Evolutionary conservation across 163 green algal genomes (phyloP).

Genomic region (Scenedesmus sp.): DNA sequence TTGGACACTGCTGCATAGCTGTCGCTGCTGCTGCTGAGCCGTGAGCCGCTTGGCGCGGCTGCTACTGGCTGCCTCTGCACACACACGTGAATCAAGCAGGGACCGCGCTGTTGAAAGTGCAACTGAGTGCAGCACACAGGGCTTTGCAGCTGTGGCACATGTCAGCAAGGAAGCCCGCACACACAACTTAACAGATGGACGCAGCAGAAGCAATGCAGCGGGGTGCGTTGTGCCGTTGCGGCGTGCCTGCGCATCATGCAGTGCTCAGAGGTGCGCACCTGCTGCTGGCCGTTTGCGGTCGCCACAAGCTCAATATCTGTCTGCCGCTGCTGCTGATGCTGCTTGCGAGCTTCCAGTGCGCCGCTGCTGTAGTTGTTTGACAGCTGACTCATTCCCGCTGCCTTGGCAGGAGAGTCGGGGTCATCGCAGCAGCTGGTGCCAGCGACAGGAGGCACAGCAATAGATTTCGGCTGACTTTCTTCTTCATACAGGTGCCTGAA

Average conservation of each 20-base stretch:
- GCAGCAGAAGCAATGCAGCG: background rate
- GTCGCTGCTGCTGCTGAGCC: background rate
- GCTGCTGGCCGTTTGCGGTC: background rate
- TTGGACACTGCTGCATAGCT: background rate
- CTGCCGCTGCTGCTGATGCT: background rate
- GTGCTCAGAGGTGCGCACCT: background rate
- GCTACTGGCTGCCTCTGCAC: background rate
- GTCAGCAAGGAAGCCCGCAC: too few relatives aligned
- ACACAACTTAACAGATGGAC: too few relatives aligned
- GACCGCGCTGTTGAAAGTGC: too few relatives aligned
- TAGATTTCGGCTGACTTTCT: background rate
- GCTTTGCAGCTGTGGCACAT: too few relatives aligned
- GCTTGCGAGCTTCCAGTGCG: background rate
- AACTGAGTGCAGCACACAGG: too few relatives aligned
- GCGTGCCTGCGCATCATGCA: background rate
- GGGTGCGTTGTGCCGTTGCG: too few relatives aligned
- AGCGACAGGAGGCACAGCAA: background rate
- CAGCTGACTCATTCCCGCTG: background rate
- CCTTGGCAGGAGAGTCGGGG: background rate
- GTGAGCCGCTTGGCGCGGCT: background rate
- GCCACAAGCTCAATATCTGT: conserved; percentile 1
- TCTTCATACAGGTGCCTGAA: conserved; percentile 63
- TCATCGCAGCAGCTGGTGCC: conserved; percentile 38
- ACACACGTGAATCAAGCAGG: background rate
- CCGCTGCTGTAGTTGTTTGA: background rate